Base-by-base conservation (phyloP, 345 rosid species). In the Lagerstroemia speciosa region DNA sequence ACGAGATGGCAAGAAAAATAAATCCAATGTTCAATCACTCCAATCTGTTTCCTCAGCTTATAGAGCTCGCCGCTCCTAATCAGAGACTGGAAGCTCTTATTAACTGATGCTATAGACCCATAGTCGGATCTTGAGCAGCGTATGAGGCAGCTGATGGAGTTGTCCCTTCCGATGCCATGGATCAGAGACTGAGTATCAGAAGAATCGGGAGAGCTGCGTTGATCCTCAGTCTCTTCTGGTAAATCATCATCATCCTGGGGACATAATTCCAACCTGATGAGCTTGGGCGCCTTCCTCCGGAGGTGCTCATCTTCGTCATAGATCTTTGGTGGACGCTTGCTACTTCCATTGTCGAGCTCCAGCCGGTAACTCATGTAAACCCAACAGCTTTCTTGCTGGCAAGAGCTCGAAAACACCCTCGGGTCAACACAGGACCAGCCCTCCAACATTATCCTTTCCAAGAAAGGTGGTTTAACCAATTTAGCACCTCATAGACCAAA, bases 121-220 rank as follows among this genome's bases (percentile, higher is more conserved):
- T 85, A 92, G 66, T 85, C 90, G n/a, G 91, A 88, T 83, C 98
- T 86, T 11, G 96, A 85, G 76, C 94, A 90, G 22, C 76, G 84
- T 48, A 90, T 67, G 72, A 92, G 78, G 66, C 96, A 90, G 75
- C 79, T 83, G 34, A 90, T 81, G 29, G 95, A 88, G 71, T 71
- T 88, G 80, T 92, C 98, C 33, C 98, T 65, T 30, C 95, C 98
- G 75, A 92, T 79, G 58, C 82, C 82, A 57, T 81, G 80, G 71
- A 92, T 80, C 66, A 92, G 85, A 38, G 91, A 82, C 58, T 84
- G 86, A 2, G 84, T 81, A 73, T 89, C 83, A 0, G 89, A 78
- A 1, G 83, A 76, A 52, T 86, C 82, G 24, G 84, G 90, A 22
- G 82, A 86, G 41, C 55, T 71, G 29, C 57, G 60, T 63, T 67